Percentiles rank a stretch among this genome's conserved stretches.
Conservation (phyloP, 345 rosid genomes). For the Tarenaya hassleriana region DNA sequence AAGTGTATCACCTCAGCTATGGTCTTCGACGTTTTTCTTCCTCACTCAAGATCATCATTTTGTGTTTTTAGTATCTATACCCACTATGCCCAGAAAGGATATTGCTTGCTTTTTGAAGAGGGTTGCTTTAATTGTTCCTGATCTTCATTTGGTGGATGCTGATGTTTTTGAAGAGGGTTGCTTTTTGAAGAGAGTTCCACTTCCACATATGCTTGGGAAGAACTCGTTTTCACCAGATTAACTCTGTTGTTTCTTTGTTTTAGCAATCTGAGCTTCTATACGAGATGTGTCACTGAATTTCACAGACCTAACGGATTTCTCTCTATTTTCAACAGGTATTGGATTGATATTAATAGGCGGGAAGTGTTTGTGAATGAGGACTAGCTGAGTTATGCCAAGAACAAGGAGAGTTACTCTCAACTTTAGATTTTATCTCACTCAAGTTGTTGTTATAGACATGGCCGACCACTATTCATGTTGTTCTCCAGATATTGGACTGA, state of each 20-base stretch:
- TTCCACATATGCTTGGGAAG: constrained; percentile 88
- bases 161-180: constrained; percentile 64
- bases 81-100: constrained; percentile 44
- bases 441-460: too few species aligned
- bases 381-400: constrained; percentile 55
- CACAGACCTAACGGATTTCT: constrained; percentile 1
- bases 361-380: constrained; percentile 84
- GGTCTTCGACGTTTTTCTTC: too few species aligned
- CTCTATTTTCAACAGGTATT: constrained; percentile 35
- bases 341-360: constrained; percentile 81
- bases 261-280: neutral
- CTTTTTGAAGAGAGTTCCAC: constrained; percentile 56
- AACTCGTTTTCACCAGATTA: constrained; percentile 80
- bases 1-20: constrained; percentile 11
- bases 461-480: too few species aligned
- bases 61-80: constrained; percentile 40
- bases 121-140: constrained; percentile 47
- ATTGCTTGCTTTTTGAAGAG: constrained; percentile 45
- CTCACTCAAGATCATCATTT: neutral
- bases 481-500: constrained; percentile 3
- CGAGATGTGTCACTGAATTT: neutral
- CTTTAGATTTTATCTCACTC: neutral
- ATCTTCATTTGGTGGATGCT: constrained; percentile 61
- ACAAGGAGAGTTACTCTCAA: neutral
- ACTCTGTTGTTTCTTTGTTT: constrained; percentile 52